Evolutionary conservation across 305 asterid species (phyloP), one percentile per base, ranked within the genome.

Genomic region (Withania somnifera): DNA sequence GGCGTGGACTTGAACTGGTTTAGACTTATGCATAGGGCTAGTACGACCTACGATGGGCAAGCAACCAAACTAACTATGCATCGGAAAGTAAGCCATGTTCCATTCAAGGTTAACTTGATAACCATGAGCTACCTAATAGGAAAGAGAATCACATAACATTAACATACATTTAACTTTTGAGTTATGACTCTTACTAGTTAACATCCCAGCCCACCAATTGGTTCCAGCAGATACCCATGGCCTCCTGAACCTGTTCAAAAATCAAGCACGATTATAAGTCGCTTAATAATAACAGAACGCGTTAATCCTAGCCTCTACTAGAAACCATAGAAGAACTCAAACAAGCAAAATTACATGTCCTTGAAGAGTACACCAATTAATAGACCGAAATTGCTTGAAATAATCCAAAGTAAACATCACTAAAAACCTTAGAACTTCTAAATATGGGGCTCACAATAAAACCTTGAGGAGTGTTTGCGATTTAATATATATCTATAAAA

Each of bases 131-230:
- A 73, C 40, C 38, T 51, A 42, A 7, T 11, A 63, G 24, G 24
- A 22, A 38, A n/a, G 22, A 14, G 7, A 3, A 38, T 3, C 50
- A 36, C 53, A 57, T 36, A 78, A 78, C 22, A 13, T 7, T 42
- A 79, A 40, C 69, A 79, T 61, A 79, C 69, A 58, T 58, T 14
- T 57, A 22, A 56, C 53, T 40, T n/a, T 20, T 38, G 40, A 40
- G 57, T 56, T 36, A 79, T 0, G 82, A 52, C 28, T 86, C 97
- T 76, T 85, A 91, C 98, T 93, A 20, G 98, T 90, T 83, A 90
- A 78, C 95, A 94, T 89, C 77, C 98, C 97, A 26, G 91, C 60
- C 98, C 97, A 93, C 97, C 97, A 94, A 92, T 91, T 83, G 98
- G 97, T 91, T 94, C 98, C 89, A 84, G 28, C 81, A 94, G 90